phyloP scores from a whole-genome alignment of 225 moss, liverwort and hornwort species.

The Polytrichum formosum region DNA sequence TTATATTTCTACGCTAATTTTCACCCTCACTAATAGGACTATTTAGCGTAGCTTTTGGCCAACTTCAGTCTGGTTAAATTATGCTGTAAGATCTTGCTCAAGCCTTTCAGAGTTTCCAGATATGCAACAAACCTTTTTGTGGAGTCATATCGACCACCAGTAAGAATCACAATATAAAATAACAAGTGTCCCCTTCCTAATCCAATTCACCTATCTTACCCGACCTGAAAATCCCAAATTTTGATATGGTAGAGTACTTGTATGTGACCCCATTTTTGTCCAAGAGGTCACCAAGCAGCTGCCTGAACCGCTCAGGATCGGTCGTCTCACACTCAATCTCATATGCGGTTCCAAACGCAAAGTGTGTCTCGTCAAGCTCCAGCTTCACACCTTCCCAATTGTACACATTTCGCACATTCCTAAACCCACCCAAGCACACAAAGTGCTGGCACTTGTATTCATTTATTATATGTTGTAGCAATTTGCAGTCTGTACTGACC shows the following conservation, averaged over 20 bases:
- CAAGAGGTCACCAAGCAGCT: slow-evolving; percentile 62
- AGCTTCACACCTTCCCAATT: slow-evolving; percentile 76
- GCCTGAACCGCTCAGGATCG: slow-evolving; percentile 76
- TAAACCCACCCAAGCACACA: slow-evolving; percentile 82
- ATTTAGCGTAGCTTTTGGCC: too few species aligned
- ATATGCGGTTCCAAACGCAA: slow-evolving; percentile 75
- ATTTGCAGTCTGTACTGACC: slow-evolving; percentile 30
- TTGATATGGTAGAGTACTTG: slow-evolving; percentile 73
- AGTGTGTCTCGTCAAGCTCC: slow-evolving; percentile 94
- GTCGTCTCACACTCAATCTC: slow-evolving; percentile 90
- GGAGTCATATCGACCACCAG: too few species aligned
- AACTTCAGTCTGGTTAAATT: too few species aligned
- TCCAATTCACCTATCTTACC: slow-evolving; percentile 56
- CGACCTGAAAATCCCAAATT: slow-evolving; percentile 81
- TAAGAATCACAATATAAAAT: too few species aligned
- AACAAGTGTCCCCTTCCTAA: slow-evolving; percentile 7
- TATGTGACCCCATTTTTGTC: slow-evolving; percentile 58
- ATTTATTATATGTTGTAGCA: slow-evolving; percentile 60
- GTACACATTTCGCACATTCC: slow-evolving; percentile 84
- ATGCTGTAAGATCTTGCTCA: too few species aligned
- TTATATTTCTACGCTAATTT: too few species aligned
- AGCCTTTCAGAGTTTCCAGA: too few species aligned
- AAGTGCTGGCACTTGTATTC: slow-evolving; percentile 67
- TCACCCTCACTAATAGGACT: too few species aligned
- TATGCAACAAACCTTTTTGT: too few species aligned